A percentile compares a stretch with the other conserved stretches of the same genome.
Conservation (phyloP, 257 asterid genomes). For the Solanum megistacrolobum region DNA sequence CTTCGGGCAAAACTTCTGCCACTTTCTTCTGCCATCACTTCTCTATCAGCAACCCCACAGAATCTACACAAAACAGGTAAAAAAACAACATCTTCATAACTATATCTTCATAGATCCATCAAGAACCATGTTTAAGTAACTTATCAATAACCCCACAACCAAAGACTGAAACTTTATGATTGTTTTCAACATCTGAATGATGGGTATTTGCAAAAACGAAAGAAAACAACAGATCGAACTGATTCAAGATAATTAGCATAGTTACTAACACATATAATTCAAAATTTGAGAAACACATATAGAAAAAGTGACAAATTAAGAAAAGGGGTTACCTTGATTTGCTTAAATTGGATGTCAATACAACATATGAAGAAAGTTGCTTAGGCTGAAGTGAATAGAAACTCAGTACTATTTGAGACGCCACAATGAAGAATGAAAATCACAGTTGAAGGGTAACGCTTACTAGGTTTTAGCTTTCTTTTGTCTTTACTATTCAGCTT, state of each 20-base stretch:
- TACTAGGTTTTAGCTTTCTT: neutral
- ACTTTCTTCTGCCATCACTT: slow-evolving; percentile 54
- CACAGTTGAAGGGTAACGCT: neutral
- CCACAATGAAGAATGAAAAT: neutral
- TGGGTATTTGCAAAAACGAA: neutral
- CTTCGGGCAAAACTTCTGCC: slow-evolving; percentile 69
- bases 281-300: neutral
- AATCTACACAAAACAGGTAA: slow-evolving; percentile 18
- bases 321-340: slow-evolving; percentile 1
- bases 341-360: neutral
- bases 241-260: neutral
- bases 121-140: neutral
- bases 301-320: neutral
- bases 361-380: neutral
- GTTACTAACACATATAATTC: neutral
- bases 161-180: neutral
- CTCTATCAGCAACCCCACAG: slow-evolving; percentile 24
- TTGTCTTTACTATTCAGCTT: neutral
- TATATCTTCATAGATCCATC: neutral
- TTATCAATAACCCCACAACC: neutral
- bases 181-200: neutral
- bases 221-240: neutral
- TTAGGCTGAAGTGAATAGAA: neutral
- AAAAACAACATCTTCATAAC: neutral
- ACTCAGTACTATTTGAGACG: slow-evolving; percentile 1